A percentile compares a stretch with the other conserved stretches of the same genome.
phyloP scores from a whole-genome alignment of 106 monocot genomes.

The Vanilla planifolia region DNA sequence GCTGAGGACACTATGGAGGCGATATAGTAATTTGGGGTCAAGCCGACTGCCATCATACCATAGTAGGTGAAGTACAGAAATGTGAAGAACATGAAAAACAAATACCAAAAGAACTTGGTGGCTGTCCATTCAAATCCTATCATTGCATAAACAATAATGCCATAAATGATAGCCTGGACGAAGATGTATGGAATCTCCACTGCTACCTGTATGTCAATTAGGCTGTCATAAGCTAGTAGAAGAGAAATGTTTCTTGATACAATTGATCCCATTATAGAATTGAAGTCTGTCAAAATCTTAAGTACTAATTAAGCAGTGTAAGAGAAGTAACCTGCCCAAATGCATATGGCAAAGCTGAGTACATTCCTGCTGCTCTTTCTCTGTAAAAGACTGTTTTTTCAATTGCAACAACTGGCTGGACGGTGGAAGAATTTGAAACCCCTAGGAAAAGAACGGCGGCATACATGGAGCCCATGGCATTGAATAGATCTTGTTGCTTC shows the following conservation, averaged over 20 bases:
- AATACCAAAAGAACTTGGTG: conserved; percentile 12
- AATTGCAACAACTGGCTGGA: conserved; percentile 60
- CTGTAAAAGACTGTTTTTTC: conserved; percentile 71
- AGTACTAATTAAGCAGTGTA: not conserved
- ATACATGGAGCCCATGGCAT: conserved; percentile 66
- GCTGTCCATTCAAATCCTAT: conserved; percentile 18
- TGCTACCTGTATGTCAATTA: conserved; percentile 6
- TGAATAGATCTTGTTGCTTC: conserved; percentile 43
- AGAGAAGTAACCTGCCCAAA: conserved; percentile 39
- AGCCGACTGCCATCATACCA: conserved; percentile 38
- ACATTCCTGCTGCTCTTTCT: conserved; percentile 77
- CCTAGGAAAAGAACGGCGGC: conserved; percentile 56
- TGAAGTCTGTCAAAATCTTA: not conserved
- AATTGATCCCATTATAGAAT: too few species aligned
- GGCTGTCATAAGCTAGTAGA: not conserved
- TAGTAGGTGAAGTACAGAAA: conserved; percentile 49
- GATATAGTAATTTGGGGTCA: conserved; percentile 38
- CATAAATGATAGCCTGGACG: conserved; percentile 26
- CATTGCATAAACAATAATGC: conserved; percentile 17
- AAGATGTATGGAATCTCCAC: conserved; percentile 38
- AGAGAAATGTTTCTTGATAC: too few species aligned
- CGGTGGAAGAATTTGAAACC: conserved; percentile 33
- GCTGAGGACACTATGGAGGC: conserved; percentile 34
- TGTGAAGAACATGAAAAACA: conserved; percentile 27
- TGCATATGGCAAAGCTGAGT: conserved; percentile 71